A percentile compares a stretch with the other conserved stretches of the same genome.
Conservation (phyloP, 192 early-diverging fungal genomes). For the Chytriomyces confervae region DNA sequence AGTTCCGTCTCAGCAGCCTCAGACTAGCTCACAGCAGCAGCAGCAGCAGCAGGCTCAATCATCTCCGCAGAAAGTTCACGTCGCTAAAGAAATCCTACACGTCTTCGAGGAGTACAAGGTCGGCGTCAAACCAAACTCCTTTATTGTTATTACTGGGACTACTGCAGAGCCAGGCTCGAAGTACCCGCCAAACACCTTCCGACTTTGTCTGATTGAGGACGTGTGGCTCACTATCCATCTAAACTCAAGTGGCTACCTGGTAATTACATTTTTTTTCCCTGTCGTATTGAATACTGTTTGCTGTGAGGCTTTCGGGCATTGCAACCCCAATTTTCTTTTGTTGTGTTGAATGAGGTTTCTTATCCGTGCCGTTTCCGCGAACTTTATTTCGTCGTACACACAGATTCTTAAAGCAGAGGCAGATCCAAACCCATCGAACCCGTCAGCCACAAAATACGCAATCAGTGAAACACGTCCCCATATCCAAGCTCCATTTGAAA, state of each 20-base stretch:
- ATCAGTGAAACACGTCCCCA: constrained; percentile 30
- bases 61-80: constrained; percentile 14
- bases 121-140: constrained; percentile 32
- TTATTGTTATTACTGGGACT: constrained; percentile 33
- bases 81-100: constrained; percentile 31
- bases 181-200: constrained; percentile 33
- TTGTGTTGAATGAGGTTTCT: background rate
- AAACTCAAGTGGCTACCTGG: constrained; percentile 28
- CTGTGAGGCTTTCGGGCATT: too few relatives aligned
- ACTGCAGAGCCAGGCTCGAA: constrained; percentile 30
- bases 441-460: constrained; percentile 21
- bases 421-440: constrained; percentile 24
- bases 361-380: background rate
- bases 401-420: constrained; percentile 33
- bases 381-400: background rate
- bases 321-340: background rate
- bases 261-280: background rate
- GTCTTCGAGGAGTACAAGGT: constrained; percentile 36
- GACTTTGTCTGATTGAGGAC: constrained; percentile 31
- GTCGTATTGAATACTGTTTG: too few relatives aligned
- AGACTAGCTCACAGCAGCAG: background rate
- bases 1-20: background rate
- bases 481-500: constrained; percentile 37
- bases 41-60: background rate
- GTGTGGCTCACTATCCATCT: constrained; percentile 34